Conservation (phyloP, 129 eudicot species). For the Heracleum sosnowskyi region DNA sequence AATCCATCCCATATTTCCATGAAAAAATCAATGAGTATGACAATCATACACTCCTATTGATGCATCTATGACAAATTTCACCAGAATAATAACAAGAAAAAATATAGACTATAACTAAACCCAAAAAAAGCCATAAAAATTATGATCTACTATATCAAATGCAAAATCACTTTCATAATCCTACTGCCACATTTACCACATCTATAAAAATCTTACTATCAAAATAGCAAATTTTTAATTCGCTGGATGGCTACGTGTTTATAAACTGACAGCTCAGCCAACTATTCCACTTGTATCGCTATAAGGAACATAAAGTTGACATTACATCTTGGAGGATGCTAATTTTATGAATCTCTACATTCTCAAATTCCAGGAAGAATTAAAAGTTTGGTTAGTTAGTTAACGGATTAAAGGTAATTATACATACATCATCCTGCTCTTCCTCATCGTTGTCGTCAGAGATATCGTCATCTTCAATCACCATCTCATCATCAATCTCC, state of each 20-base stretch:
- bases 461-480: constrained; percentile 91
- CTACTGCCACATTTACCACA: background rate
- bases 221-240: background rate
- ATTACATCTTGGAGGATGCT: too few species aligned
- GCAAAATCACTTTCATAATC: background rate
- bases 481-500: constrained; percentile 88
- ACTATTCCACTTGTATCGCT: background rate
- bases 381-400: background rate
- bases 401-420: background rate
- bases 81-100: too few species aligned
- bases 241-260: background rate
- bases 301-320: background rate
- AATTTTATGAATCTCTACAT: background rate
- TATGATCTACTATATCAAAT: background rate
- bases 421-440: constrained; percentile 78
- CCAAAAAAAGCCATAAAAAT: background rate
- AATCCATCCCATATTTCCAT: background rate
- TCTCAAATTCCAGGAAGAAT: background rate
- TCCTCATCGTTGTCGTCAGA: constrained; percentile 82
- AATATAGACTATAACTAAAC: background rate
- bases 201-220: background rate
- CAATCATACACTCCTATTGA: background rate
- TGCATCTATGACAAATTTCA: background rate
- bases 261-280: background rate
- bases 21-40: background rate